These are phyloP conservation scores for Ceriops decandra DNA, from an alignment of 345 rosid genomes.

Conservation along the genomic window DNA sequence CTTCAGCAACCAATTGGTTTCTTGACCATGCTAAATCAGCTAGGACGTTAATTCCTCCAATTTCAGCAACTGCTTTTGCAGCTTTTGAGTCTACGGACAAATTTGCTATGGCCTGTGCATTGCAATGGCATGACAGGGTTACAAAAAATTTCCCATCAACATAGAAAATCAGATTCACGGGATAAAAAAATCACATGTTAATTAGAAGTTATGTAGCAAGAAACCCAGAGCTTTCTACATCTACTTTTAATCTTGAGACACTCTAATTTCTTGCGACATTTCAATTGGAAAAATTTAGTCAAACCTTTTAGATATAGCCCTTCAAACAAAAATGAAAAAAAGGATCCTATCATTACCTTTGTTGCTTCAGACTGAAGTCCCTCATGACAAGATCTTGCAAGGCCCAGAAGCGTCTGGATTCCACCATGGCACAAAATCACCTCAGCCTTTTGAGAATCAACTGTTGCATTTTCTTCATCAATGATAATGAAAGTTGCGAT, in stretches of 20 bases:
- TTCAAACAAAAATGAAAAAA: too few relatives aligned
- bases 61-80: conserved; percentile 37
- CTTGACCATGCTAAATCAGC: conserved; percentile 32
- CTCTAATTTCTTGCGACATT: not conserved
- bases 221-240: not conserved
- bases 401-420: conserved; percentile 29
- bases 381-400: conserved; percentile 32
- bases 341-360: conserved; percentile 22
- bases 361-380: conserved; percentile 39
- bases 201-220: not conserved
- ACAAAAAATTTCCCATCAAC: conserved; percentile 1
- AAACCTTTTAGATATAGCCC: not conserved
- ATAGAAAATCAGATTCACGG: conserved; percentile 5
- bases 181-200: conserved; percentile 7
- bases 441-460: conserved; percentile 36
- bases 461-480: conserved; percentile 37
- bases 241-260: not conserved
- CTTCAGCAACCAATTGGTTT: conserved; percentile 39
- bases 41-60: conserved; percentile 37
- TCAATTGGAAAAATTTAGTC: not conserved
- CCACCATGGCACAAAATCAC: conserved; percentile 30
- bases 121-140: not conserved
- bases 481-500: conserved; percentile 37
- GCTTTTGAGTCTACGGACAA: conserved; percentile 38
- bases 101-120: conserved; percentile 36